Conservation (phyloP, 176 grass and related monocot species). For the Oryza australiensis region DNA sequence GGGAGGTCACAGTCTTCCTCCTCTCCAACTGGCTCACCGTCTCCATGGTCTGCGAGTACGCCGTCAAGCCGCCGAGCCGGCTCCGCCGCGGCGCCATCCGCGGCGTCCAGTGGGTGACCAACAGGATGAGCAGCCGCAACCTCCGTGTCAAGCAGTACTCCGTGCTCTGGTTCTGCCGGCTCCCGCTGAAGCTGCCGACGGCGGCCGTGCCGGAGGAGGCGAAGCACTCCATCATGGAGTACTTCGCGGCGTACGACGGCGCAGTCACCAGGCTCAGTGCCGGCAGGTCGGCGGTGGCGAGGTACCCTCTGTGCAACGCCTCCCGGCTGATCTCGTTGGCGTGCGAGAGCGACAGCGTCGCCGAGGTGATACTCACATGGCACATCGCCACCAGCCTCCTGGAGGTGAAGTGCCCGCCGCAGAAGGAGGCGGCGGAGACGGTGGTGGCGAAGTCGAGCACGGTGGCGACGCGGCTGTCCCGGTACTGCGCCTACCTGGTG, state of each 20-base stretch:
- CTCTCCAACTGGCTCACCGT: constrained; percentile 42
- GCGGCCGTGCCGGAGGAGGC: background rate
- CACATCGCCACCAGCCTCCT: constrained; percentile 25
- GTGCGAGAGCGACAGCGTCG: background rate
- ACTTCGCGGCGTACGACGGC: background rate
- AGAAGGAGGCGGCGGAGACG: background rate
- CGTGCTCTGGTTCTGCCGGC: background rate
- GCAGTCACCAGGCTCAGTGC: background rate
- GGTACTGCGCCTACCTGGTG: constrained; percentile 17
- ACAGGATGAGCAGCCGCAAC: background rate
- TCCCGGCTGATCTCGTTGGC: background rate
- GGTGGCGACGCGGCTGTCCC: background rate
- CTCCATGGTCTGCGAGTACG: background rate
- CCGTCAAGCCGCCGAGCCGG: background rate
- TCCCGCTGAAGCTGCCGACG: background rate
- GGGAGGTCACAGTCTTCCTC: constrained; percentile 15
- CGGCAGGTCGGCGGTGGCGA: background rate
- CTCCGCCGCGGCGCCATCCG: background rate
- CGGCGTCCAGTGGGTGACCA: background rate
- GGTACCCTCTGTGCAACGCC: background rate
- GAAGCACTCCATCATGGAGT: background rate
- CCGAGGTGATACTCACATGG: constrained; percentile 27
- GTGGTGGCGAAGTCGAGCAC: background rate
- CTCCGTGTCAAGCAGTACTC: background rate
- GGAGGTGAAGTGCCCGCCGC: background rate